phyloP scores from a whole-genome alignment of 345 rosid genomes.

The Pistacia atlantica region DNA sequence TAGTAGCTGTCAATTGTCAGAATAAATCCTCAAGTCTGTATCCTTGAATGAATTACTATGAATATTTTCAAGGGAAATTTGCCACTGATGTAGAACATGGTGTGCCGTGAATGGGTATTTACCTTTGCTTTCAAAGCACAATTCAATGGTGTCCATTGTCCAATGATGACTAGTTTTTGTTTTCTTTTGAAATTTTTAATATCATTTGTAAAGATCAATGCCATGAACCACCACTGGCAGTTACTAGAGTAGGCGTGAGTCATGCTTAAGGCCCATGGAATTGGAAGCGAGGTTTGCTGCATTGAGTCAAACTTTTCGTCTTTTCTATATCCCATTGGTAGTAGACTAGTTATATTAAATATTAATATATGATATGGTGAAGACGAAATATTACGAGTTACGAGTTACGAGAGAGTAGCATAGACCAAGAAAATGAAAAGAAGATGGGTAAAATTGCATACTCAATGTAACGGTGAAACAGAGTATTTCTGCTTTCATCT shows the following conservation, averaged over 20 bases:
- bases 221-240: neutral
- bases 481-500: slow-evolving; percentile 8
- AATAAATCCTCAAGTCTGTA: neutral
- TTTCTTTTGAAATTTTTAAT: no score
- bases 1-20: slow-evolving; percentile 14
- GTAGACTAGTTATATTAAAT: no score
- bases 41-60: neutral
- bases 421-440: neutral
- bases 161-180: no score
- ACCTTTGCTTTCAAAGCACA: no score
- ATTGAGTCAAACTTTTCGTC: no score
- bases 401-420: no score
- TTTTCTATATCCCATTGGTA: no score
- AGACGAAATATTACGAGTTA: no score
- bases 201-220: neutral
- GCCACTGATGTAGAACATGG: neutral
- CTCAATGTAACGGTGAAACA: neutral
- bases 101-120: neutral
- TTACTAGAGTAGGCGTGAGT: neutral
- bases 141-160: neutral
- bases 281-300: no score
- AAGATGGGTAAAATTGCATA: neutral
- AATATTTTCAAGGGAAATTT: neutral
- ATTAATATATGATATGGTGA: no score
- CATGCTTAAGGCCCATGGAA: neutral